A percentile compares a stretch with the other conserved stretches of the same genome.
phyloP scores from a whole-genome alignment of 306 rosid genomes.

The Vigna angularis region DNA sequence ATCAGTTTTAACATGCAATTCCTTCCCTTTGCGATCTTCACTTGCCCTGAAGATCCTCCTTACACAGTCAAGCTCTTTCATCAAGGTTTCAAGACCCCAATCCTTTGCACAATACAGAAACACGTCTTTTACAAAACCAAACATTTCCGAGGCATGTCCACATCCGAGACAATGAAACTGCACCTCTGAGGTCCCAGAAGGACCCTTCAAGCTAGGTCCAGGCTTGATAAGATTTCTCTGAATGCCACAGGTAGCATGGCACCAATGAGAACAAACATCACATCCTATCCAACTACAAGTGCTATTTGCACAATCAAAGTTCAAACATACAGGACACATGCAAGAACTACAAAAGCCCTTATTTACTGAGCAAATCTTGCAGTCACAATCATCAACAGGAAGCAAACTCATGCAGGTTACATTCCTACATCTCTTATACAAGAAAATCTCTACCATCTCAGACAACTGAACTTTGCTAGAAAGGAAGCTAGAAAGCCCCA shows the following conservation, averaged over 20 bases:
- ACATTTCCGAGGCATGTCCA: constrained; percentile 92
- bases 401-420: constrained; percentile 72
- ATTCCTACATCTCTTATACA: constrained; percentile 80
- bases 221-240: constrained; percentile 86
- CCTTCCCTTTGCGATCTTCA: constrained; percentile 91
- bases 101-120: constrained; percentile 86
- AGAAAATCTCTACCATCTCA: constrained; percentile 85
- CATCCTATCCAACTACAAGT: constrained; percentile 99
- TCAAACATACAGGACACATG: constrained; percentile 97
- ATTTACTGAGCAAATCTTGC: constrained; percentile 84
- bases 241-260: constrained; percentile 96
- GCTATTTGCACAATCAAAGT: constrained; percentile 90
- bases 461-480: constrained; percentile 60
- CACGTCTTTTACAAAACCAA: constrained; percentile 97
- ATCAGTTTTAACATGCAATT: constrained; percentile 74
- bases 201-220: constrained; percentile 94
- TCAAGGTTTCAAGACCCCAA: constrained; percentile 86
- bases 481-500: constrained; percentile 77
- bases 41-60: constrained; percentile 84
- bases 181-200: constrained; percentile 84
- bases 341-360: constrained; percentile 94
- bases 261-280: constrained; percentile 97
- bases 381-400: constrained; percentile 98
- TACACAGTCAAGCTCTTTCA: constrained; percentile 92
- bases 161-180: constrained; percentile 97